Base-by-base conservation (phyloP, 768 basidiomycete genomes). In the Tylopilus balloui region DNA sequence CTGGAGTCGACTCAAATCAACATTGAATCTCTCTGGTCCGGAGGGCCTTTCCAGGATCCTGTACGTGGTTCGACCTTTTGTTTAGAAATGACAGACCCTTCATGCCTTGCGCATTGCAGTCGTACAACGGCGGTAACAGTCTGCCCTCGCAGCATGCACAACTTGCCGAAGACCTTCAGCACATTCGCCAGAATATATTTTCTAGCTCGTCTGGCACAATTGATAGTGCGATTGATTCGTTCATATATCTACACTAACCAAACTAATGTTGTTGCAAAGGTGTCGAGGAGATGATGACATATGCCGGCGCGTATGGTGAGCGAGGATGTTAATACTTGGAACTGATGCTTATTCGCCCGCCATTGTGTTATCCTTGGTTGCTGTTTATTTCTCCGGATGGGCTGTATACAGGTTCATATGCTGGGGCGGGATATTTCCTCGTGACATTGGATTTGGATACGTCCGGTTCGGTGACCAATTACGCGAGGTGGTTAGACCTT, bases 1-100 rank as follows among this genome's bases (percentile, higher is more conserved):
- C 75, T 78, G 34, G 86, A 88, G 64, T 69, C 69, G 14, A 80
- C 75, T 10, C 83, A 84, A 52, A 69, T 89, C 23, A 88, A 89
- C 59, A 82, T 89, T 39, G 86, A 89, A 59, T 81, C 82, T 13
- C 69, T 89, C 9, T 88, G 87, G 86, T 75, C 80, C 17, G 86
- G 86, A 17, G 86, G 86, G 4, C 82, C 84, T 8, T 85, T 85
- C 53, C 73, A 78, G 40, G 79, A 85, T 57, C 74, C 77, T 10
- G 84, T 86, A 59, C 25, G 74, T 66, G 14, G 13, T 24, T 40
- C 12, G 6, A 6, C 12, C 27, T 12, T 37, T 25, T 7, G 0
- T 45, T 39, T 29, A 17, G 21, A 43, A 19, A 24, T 14, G 35
- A 32, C 14, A 14, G 15, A 20, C 36, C 45, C 32, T 28, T 24